Evolutionary conservation across 805 yeast species (phyloP), one percentile per base, ranked within the genome.

Genomic region (Hanseniaspora pseudoguilliermondii): DNA sequence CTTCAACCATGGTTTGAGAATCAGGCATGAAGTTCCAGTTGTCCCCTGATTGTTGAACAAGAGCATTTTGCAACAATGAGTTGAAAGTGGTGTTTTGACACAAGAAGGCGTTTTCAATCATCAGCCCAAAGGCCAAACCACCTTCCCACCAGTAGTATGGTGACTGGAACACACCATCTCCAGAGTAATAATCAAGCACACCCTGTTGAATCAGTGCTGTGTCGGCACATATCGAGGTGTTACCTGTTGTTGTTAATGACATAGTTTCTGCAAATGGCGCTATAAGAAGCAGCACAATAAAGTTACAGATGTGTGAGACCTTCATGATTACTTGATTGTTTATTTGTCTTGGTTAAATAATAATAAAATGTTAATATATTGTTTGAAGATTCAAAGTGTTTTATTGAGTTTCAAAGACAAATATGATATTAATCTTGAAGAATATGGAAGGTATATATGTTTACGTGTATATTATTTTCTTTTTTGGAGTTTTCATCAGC

Each of bases 61-160:
- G 38, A 15, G 93, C 88, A 13, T 75, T 71, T 63, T 77, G 77
- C 57, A 88, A 72, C 18, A 78, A 56, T 2, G 73, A 71, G 55
- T 78, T 80, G 63, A 75, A 84, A 0, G 89, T 78, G 59, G 75
- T 76, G 69, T 90, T 83, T 49, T 80, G 73, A 68, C 91, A 84
- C 62, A 80, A 77, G 62, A 71, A 80, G 73, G 86, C 77, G 65
- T 82, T 85, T 67, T 88, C 95, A 40, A 91, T 65, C 71, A 86
- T 66, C 2, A 75, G 71, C 15, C 78, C 78, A 68, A 73, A 83
- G 0, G 89, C 89, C 61, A 86, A 91, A 63, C 95, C 95, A 41
- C 90, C 88, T 68, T 84, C 82, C 95, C 95, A 86, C 89, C 93
- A 89, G 69, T 82, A 83, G 66, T 85, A 85, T 0, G 89, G 89